These are phyloP conservation scores for Cymbidium sinense DNA, from an alignment of 106 monocot genomes.

Conservation along the genomic window DNA sequence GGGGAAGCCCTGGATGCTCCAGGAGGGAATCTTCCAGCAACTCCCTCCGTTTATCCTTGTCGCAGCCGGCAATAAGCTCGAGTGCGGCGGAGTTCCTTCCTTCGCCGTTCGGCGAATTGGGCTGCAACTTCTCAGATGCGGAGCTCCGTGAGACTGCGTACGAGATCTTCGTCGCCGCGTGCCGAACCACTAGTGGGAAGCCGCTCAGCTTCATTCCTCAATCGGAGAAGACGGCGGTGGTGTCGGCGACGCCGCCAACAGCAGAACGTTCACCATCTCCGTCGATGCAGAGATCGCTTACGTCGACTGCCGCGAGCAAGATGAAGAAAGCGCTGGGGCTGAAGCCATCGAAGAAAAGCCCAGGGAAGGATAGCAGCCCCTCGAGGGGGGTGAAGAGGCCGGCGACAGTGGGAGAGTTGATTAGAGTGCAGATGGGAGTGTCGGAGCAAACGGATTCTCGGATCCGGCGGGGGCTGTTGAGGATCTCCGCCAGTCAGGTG, in stretches of 20 bases:
- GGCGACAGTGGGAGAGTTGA: slow-evolving; percentile 56
- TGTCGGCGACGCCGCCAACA: slow-evolving; percentile 5
- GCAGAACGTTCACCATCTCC: slow-evolving; percentile 16
- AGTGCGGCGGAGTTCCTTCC: slow-evolving; percentile 17
- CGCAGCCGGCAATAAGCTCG: neutral
- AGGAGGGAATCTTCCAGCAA: slow-evolving; percentile 16
- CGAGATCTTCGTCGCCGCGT: slow-evolving; percentile 64
- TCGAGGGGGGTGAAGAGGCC: slow-evolving; percentile 31
- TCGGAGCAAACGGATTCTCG: slow-evolving; percentile 75
- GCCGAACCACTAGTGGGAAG: slow-evolving; percentile 50
- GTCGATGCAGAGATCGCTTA: slow-evolving; percentile 57
- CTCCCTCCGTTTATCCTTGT: slow-evolving; percentile 2
- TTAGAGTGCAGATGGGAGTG: slow-evolving; percentile 65
- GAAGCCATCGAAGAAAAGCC: slow-evolving; percentile 31
- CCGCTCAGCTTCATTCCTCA: slow-evolving; percentile 60
- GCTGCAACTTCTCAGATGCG: slow-evolving; percentile 19
- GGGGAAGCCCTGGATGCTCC: slow-evolving; percentile 7
- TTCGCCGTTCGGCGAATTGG: slow-evolving; percentile 44
- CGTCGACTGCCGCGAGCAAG: slow-evolving; percentile 74
- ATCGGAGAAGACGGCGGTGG: slow-evolving; percentile 16
- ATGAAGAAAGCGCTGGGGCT: slow-evolving; percentile 90
- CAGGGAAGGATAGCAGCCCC: slow-evolving; percentile 28
- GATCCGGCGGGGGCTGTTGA: slow-evolving; percentile 72
- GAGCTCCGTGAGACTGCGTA: slow-evolving; percentile 62
- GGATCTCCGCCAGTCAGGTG: slow-evolving; percentile 65